phyloP scores from a whole-genome alignment of 148 eudicot species.

The Silene uniflora region DNA sequence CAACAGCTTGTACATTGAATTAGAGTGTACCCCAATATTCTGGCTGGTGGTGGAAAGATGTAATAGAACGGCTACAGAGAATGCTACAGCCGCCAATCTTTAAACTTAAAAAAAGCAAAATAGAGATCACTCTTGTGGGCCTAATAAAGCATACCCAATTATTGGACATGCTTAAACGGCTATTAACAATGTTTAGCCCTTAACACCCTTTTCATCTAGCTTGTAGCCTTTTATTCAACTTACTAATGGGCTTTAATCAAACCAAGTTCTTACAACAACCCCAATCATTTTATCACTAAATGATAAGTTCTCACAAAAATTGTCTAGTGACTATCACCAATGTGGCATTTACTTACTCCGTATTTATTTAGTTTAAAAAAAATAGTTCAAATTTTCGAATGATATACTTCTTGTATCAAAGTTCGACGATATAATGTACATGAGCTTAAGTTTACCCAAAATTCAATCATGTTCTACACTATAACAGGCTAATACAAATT shows the following conservation, averaged over 20 bases:
- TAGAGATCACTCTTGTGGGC: slow-evolving; percentile 14
- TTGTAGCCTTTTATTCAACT: not conserved
- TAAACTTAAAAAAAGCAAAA: not conserved
- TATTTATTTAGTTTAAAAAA: too few species aligned
- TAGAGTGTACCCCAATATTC: not conserved
- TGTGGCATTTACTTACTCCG: too few species aligned
- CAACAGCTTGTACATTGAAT: not conserved
- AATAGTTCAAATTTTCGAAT: too few species aligned
- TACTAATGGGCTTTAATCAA: not conserved
- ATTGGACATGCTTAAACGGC: slow-evolving; percentile 16
- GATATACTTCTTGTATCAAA: too few species aligned
- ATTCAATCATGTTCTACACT: too few species aligned
- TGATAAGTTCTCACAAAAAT: too few species aligned
- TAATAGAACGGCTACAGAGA: slow-evolving; percentile 5
- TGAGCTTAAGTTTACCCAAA: too few species aligned
- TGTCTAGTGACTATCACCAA: too few species aligned
- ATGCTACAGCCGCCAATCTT: slow-evolving; percentile 24
- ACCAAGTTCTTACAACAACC: not conserved
- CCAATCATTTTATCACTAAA: not conserved
- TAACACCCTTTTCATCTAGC: not conserved
- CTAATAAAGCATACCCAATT: slow-evolving; percentile 23
- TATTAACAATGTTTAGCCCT: not conserved
- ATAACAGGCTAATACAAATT: too few species aligned
- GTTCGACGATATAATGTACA: too few species aligned
- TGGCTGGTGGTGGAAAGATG: not conserved